Evolutionary conservation across 495 filamentous ascomycete species (phyloP), one percentile per base, ranked within the genome.

Genomic region (Aeminium ludgeri): DNA sequence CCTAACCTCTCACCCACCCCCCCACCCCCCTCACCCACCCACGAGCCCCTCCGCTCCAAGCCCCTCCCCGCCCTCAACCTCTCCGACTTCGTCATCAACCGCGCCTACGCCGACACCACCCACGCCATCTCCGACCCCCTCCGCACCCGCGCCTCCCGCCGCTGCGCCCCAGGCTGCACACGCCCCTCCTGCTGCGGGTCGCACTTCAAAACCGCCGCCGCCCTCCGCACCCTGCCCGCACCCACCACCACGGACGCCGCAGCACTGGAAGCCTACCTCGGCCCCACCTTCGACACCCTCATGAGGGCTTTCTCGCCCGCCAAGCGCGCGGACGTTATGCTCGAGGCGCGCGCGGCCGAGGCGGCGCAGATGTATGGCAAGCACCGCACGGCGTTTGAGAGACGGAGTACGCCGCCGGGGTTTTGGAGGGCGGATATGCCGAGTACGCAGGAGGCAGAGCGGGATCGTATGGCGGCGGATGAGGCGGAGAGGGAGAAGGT

Each of bases 371-470:
- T 66, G 38, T 71, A 68, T 58, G 84, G 86, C 6, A 80, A 63
- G 55, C 89, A 94, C 60, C 65, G 78, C 30, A 73, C 91, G 46
- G 67, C 72, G 23, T 86, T 78, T 55, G 70, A 73, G 43, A 69
- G 86, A 20, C 59, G 67, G 18, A 62, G 59, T 25, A 80, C 78
- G 10, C 87, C 89, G 2, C 81, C 82, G 12, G 86, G 86, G 1
- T 94, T 80, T 52, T 97, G 89, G 89, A 68, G 84, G 45, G 68
- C 75, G 19, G 86, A 87, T 43, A 85, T 95, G 59, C 86, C 87
- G 10, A 69, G 57, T 31, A 94, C 86, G 6, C 86, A 92, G 55
- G 82, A 92, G 56, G 53, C 74, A 10, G 63, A 66, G 51, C 55
- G 64, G 41, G 72, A 83, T 45, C 70, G 68, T 35, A 64, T 68